Evolutionary conservation across 2,329 filamentous ascomycete species (phyloP), one percentile per base, ranked within the genome.

Genomic region (Trichoderma sp.): DNA sequence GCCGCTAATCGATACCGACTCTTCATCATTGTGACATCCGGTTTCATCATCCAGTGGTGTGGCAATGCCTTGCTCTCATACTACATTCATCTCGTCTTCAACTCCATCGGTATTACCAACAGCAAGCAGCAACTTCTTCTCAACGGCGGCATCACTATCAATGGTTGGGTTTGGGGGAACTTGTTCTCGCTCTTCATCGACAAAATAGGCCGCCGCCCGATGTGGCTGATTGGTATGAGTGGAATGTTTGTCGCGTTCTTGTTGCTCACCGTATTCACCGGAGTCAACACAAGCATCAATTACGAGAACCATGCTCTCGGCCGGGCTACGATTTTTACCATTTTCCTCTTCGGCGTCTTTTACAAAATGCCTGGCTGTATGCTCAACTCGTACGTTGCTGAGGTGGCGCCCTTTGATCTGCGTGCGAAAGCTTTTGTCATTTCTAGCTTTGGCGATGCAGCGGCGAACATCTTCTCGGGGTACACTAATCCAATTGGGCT

Each of bases 211-310:
- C 71, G 71, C 7, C 71, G 62, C 63, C 71, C 71, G 1, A 27
- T 74, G 62, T 74, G 71, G 71, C 62, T 74, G n/a, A 74, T 74
- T 74, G 71, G 71, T 24, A 74, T 74, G 71, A 67, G 62, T 38
- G 71, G 71, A 45, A 74, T 74, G 71, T 74, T 74, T 41, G 60
- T 74, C 14, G 21, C 71, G 3, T 74, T 74, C n/a, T 31, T 74
- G 29, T 24, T 74, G 41, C 63, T 74, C n/a, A 74, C 71, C 4
- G 45, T 74, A 12, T 74, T 74, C 41, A 67, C 71, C 3, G 71
- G 62, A 12, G 71, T 74, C 38, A 74, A 74, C n/a, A 67, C 71
- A 11, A 50, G 71, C 45, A 31, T 67, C 33, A 24, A 74, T 50
- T 74, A 74, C 33, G 50, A 56, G 11, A 53, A 53, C 45, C 45